phyloP scores from a whole-genome alignment of 208 protist species.

The Leishmania martiniquensis region DNA sequence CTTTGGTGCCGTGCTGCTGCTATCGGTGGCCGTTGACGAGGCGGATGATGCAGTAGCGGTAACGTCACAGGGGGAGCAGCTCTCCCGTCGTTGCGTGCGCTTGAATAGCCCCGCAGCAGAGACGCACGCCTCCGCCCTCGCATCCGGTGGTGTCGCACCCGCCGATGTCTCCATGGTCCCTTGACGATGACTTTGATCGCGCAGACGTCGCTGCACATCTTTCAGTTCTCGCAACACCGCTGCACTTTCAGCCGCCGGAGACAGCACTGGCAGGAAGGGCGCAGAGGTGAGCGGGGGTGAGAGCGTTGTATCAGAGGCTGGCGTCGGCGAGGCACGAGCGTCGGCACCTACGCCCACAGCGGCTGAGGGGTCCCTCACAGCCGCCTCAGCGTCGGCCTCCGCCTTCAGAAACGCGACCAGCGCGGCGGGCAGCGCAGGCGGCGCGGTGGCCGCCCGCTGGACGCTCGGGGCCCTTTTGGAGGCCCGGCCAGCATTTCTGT shows the following conservation, averaged over 20 bases:
- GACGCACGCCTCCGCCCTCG: background rate
- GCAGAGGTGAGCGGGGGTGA: background rate
- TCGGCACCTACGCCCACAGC: background rate
- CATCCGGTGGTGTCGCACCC: background rate
- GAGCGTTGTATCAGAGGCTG: background rate
- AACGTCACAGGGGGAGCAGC: conserved; percentile 25
- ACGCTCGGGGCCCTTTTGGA: background rate
- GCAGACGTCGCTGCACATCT: conserved; percentile 20
- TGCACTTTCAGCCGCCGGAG: conserved; percentile 22
- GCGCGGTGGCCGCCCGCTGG: too few relatives aligned
- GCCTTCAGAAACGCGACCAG: conserved; percentile 18
- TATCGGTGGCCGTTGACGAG: conserved; percentile 1
- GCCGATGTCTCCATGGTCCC: background rate
- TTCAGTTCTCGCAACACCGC: conserved; percentile 26
- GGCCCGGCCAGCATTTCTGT: background rate
- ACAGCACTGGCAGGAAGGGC: background rate
- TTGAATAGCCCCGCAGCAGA: background rate
- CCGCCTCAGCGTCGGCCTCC: conserved; percentile 18
- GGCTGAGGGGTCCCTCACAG: background rate
- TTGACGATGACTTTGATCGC: background rate
- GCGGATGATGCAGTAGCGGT: conserved; percentile 5
- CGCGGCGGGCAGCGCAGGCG: conserved; percentile 4
- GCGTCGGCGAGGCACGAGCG: background rate
- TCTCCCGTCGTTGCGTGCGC: background rate
- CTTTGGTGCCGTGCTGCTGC: background rate